A percentile compares a stretch with the other conserved stretches of the same genome.
These are phyloP conservation scores for Neoboletus subvelutipes DNA, from an alignment of 768 basidiomycete species.

Conservation along the genomic window DNA sequence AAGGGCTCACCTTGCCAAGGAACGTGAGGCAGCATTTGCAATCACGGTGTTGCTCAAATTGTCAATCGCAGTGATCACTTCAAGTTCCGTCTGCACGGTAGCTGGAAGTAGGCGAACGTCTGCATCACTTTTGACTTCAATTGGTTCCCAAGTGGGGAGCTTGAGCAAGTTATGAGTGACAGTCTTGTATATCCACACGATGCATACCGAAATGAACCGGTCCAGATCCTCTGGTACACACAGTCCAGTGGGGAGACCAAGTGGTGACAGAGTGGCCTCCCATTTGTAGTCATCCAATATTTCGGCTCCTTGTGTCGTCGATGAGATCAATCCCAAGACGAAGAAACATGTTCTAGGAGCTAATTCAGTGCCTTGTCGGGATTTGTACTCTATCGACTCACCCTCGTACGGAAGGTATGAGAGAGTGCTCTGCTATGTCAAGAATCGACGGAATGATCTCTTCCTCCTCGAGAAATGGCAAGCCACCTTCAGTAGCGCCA, in stretches of 20 bases:
- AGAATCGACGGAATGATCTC: conserved; percentile 89
- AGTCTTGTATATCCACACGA: neutral
- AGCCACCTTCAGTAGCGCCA: conserved; percentile 83
- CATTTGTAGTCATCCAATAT: conserved; percentile 90
- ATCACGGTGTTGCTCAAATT: conserved; percentile 96
- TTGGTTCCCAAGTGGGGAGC: conserved; percentile 68
- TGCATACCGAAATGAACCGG: conserved; percentile 73
- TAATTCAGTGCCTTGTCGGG: conserved; percentile 7
- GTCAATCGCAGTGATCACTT: conserved; percentile 86
- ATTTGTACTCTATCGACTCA: conserved; percentile 39
- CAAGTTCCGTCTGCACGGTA: conserved; percentile 67
- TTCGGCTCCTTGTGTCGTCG: conserved; percentile 89
- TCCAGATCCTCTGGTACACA: conserved; percentile 87
- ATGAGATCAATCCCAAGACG: conserved; percentile 88
- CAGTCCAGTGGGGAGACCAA: conserved; percentile 85
- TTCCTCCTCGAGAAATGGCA: conserved; percentile 95
- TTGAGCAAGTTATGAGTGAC: conserved; percentile 30
- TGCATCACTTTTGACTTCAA: conserved; percentile 31
- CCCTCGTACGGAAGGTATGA: conserved; percentile 92
- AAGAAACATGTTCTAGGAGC: conserved; percentile 89
- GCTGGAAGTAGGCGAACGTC: conserved; percentile 61
- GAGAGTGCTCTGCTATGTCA: conserved; percentile 87
- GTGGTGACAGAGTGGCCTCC: conserved; percentile 86
- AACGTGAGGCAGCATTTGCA: conserved; percentile 90
- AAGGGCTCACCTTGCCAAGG: conserved; percentile 69